A percentile compares a stretch with the other conserved stretches of the same genome.
Conservation (phyloP, 345 rosid genomes). For the Eutrema japonicum region DNA sequence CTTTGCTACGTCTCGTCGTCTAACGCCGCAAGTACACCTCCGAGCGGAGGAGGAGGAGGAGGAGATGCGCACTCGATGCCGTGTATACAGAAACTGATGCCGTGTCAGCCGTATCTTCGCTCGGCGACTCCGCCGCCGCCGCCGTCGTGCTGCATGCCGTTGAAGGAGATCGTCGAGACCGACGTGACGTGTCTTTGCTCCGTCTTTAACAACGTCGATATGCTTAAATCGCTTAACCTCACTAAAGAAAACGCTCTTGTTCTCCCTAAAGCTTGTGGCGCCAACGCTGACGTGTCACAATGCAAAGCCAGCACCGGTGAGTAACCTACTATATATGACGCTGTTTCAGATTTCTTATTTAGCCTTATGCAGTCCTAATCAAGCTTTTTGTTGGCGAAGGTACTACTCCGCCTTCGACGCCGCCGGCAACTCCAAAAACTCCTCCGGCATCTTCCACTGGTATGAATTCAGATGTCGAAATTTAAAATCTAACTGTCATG, state of each 20-base stretch:
- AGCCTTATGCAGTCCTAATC: background rate
- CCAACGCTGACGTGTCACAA: slow-evolving; percentile 46
- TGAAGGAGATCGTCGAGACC: slow-evolving; percentile 41
- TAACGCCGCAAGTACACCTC: slow-evolving; percentile 17
- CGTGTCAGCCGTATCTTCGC: slow-evolving; percentile 56
- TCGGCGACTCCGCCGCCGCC: slow-evolving; percentile 46
- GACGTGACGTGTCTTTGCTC: slow-evolving; percentile 59
- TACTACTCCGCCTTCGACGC: slow-evolving; percentile 33
- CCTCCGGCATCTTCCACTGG: slow-evolving; percentile 44
- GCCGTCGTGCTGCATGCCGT: slow-evolving; percentile 55
- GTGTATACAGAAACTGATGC: slow-evolving; percentile 59
- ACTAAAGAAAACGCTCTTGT: slow-evolving; percentile 53
- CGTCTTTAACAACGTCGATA: slow-evolving; percentile 43
- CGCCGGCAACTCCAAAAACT: slow-evolving; percentile 34
- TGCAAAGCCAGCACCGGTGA: slow-evolving; percentile 49
- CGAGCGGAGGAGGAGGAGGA: slow-evolving; percentile 17
- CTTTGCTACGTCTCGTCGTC: slow-evolving; percentile 1
- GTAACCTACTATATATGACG: background rate
- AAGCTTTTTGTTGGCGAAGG: slow-evolving; percentile 10
- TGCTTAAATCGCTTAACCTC: slow-evolving; percentile 49
- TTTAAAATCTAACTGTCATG: background rate
- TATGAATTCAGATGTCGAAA: background rate
- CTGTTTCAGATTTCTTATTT: background rate
- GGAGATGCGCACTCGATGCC: slow-evolving; percentile 39
- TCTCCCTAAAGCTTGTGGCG: slow-evolving; percentile 61